These are phyloP conservation scores for Cymbidium sinense DNA, from an alignment of 106 monocot genomes.

Conservation along the genomic window DNA sequence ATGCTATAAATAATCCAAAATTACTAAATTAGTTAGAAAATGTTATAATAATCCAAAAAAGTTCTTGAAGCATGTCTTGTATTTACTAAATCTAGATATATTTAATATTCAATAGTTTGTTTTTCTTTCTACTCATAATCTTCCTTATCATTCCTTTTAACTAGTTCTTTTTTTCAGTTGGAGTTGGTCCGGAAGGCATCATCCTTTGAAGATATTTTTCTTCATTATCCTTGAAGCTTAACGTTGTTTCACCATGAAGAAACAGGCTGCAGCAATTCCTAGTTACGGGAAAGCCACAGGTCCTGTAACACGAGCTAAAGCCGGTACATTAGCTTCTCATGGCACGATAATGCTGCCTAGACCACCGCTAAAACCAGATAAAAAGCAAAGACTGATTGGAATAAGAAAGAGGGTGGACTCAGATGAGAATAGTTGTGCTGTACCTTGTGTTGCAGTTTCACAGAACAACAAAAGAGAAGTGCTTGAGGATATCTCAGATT, in stretches of 20 bases:
- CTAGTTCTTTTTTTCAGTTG: slow-evolving; percentile 4
- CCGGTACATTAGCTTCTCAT: neutral
- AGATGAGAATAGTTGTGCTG: slow-evolving; percentile 1
- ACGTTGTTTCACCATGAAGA: neutral
- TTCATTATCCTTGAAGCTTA: neutral
- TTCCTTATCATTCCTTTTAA: neutral
- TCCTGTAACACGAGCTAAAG: slow-evolving; percentile 4
- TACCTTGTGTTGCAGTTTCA: slow-evolving; percentile 8
- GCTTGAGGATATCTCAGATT: slow-evolving; percentile 44
- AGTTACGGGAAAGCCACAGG: slow-evolving; percentile 1
- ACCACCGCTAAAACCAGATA: slow-evolving; percentile 3
- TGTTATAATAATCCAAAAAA: neutral
- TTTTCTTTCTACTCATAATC: neutral
- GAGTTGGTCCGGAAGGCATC: neutral
- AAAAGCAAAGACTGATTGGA: slow-evolving; percentile 1
- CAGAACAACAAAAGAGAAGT: slow-evolving; percentile 42
- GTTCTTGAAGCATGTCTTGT: no score
- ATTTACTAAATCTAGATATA: neutral
- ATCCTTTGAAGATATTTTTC: neutral
- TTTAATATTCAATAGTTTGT: neutral
- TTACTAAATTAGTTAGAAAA: neutral
- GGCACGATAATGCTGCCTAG: neutral
- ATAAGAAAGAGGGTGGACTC: slow-evolving; percentile 1
- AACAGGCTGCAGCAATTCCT: neutral
- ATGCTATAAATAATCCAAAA: no score